Conservation (phyloP, 805 yeast genomes). For the Hanseniaspora lindneri region DNA sequence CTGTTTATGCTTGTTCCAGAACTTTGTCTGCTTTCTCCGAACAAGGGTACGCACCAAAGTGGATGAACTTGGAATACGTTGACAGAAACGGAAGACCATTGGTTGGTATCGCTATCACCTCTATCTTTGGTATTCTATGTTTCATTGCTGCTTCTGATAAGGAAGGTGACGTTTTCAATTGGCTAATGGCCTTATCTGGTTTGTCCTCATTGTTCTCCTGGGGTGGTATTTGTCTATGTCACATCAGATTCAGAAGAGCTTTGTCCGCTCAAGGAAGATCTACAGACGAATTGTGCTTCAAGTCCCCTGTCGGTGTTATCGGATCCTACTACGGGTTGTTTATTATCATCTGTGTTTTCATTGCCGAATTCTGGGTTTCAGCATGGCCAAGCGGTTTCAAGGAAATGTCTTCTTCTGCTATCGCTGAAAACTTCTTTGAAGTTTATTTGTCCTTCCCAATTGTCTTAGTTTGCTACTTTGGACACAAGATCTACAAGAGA, state of each 20-base stretch:
- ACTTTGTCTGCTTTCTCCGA: constrained; percentile 51
- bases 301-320: constrained; percentile 52
- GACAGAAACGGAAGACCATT: constrained; percentile 61
- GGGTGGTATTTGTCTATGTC: constrained; percentile 49
- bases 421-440: constrained; percentile 50
- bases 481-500: constrained; percentile 45
- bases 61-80: constrained; percentile 43
- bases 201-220: constrained; percentile 52
- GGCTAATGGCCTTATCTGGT: constrained; percentile 55
- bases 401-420: constrained; percentile 36
- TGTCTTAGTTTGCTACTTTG: constrained; percentile 44
- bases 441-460: constrained; percentile 56
- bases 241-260: constrained; percentile 54
- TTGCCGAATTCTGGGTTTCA: constrained; percentile 77
- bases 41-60: constrained; percentile 48
- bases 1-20: constrained; percentile 60
- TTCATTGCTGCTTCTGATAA: constrained; percentile 45
- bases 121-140: constrained; percentile 45
- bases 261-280: constrained; percentile 53
- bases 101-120: constrained; percentile 41
- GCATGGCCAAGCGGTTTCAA: constrained; percentile 50
- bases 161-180: constrained; percentile 46
- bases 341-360: constrained; percentile 48
- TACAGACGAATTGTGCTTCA: constrained; percentile 54
- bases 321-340: constrained; percentile 56